Evolutionary conservation across 2,329 filamentous ascomycete species (phyloP), one percentile per base, ranked within the genome.

Genomic region (Tolypocladium nubicola): DNA sequence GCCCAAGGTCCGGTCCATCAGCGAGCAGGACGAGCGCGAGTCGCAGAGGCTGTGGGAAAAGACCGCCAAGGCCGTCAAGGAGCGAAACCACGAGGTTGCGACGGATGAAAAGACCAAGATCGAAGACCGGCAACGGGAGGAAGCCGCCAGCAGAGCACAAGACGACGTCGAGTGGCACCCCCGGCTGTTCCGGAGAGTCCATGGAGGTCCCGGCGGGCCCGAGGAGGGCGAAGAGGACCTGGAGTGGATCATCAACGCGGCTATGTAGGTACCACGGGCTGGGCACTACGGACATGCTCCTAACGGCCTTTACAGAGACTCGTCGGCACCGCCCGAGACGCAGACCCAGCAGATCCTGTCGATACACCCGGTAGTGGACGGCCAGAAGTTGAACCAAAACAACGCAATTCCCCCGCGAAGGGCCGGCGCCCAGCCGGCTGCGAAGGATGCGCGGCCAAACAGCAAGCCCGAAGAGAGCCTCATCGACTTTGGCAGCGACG

Each of bases 51-150:
- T 99, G 52, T 99, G 94, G 94, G 75, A 84, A 38, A 85, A 84
- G 54, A 96, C 92, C 0, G 88, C 87, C 10, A 80, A 86, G 63
- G 94, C 93, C 0, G 86, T 99, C 60, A 88, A 87, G 67, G 85
- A 88, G 53, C 84, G 86, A 58, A 92, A 99, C 65, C 94, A 99
- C 66, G 88, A 90, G 63, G 74, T 87, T 10, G 94, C 94, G 4
- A 99, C 94, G 0, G 89, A 94, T 61, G 93, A 97, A 68, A 99
- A 99, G 76, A 92, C 89, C n/a, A 89, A 88, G 70, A 90, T 99
- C 59, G 94, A 99, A 70, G 93, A 97, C 66, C 85, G 83, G 67
- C 94, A 99, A 72, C 83, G 94, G 66, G 87, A 92, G 61, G 93
- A 97, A 68, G 91, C 94, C 2, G 87, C 91, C 21, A 84, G 84